A percentile compares a stretch with the other conserved stretches of the same genome.
phyloP scores from a whole-genome alignment of 495 filamentous ascomycete species.

The Aspergillus nanangensis region DNA sequence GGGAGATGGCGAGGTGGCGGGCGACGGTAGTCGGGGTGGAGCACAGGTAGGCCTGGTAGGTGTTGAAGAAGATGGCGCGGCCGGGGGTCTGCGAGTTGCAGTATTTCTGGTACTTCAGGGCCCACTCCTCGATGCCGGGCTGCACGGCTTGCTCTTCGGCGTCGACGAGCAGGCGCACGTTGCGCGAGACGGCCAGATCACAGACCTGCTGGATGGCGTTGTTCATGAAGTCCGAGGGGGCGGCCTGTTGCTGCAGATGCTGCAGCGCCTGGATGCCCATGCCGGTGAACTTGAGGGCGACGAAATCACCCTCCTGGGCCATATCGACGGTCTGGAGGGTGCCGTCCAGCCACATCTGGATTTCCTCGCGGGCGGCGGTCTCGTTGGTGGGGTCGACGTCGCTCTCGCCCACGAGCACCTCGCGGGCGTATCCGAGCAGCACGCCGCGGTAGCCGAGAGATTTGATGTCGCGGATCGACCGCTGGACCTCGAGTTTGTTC shows the following conservation, averaged over 20 bases:
- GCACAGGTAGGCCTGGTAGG: conserved; percentile 83
- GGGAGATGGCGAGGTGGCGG: conserved; percentile 61
- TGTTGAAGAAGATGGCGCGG: conserved; percentile 64
- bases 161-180: conserved; percentile 78
- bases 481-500: conserved; percentile 42
- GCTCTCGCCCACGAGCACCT: conserved; percentile 38
- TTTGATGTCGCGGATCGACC: conserved; percentile 39
- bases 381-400: conserved; percentile 26
- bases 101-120: conserved; percentile 72
- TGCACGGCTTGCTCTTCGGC: conserved; percentile 84
- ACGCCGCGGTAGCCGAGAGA: conserved; percentile 41
- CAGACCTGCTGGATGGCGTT: conserved; percentile 72
- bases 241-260: conserved; percentile 51
- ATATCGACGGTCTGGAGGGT: conserved; percentile 74
- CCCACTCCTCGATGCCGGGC: conserved; percentile 82
- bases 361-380: conserved; percentile 48
- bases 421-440: conserved; percentile 45
- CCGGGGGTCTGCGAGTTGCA: conserved; percentile 60
- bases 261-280: conserved; percentile 74
- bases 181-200: conserved; percentile 62
- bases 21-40: conserved; percentile 61
- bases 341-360: conserved; percentile 68
- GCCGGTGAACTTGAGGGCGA: conserved; percentile 77
- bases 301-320: conserved; percentile 71
- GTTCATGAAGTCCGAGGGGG: conserved; percentile 59